Percentiles rank a stretch among this genome's conserved stretches.
These are phyloP conservation scores for Mucor saturninus DNA, from an alignment of 371 early-diverging fungal genomes.

Conservation along the genomic window DNA sequence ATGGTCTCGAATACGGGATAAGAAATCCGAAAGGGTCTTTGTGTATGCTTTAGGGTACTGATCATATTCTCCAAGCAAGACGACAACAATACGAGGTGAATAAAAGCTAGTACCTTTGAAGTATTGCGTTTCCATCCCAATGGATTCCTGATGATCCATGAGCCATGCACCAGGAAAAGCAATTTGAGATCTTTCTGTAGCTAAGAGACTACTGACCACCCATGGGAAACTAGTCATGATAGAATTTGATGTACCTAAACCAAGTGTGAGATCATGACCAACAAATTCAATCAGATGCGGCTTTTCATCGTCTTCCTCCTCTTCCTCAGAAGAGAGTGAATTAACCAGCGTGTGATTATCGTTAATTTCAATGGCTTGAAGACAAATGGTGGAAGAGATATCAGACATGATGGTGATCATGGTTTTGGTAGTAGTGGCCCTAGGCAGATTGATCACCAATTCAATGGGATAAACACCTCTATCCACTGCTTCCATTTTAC, in stretches of 20 bases:
- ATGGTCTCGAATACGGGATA: conserved; percentile 28
- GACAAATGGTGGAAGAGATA: conserved; percentile 3
- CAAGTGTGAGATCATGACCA: conserved; percentile 37
- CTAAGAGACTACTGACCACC: conserved; percentile 29
- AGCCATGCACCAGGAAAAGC: conserved; percentile 39
- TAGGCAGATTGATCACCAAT: not conserved
- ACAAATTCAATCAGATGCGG: conserved; percentile 33
- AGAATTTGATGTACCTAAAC: conserved; percentile 30
- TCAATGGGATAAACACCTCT: conserved; percentile 9
- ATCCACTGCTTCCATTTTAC: conserved; percentile 19
- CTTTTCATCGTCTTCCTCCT: not conserved
- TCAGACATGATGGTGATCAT: conserved; percentile 15
- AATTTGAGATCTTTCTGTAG: conserved; percentile 38
- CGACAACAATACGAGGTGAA: conserved; percentile 9
- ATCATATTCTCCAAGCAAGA: conserved; percentile 39
- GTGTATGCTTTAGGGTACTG: conserved; percentile 21
- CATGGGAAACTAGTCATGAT: conserved; percentile 40
- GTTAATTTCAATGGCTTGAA: conserved; percentile 4
- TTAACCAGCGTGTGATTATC: not conserved
- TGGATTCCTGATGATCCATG: conserved; percentile 23
- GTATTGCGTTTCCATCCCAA: conserved; percentile 43
- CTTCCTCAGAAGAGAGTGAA: too few relatives aligned
- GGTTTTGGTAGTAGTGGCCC: conserved; percentile 2
- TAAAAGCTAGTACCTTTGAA: conserved; percentile 28
- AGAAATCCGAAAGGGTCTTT: conserved; percentile 18